phyloP scores from a whole-genome alignment of 78 protist species.

The Dictyostelium capitatum region DNA sequence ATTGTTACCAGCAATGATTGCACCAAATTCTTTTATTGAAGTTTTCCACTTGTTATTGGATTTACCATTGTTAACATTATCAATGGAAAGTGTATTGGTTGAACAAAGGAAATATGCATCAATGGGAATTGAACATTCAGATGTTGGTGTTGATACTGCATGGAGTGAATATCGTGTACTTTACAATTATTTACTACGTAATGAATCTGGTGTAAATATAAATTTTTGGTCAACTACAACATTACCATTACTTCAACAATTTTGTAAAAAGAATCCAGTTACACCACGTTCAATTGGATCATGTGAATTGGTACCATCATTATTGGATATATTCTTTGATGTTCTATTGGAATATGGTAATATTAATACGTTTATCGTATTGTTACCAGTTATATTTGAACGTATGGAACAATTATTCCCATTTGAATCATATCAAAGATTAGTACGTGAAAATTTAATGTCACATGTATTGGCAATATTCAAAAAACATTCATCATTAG shows the following conservation, averaged over 20 bases:
- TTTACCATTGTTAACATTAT: constrained; percentile 66
- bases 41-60: constrained; percentile 74
- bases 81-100: constrained; percentile 69
- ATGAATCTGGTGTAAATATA: constrained; percentile 74
- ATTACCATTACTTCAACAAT: constrained; percentile 54
- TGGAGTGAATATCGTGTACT: constrained; percentile 80
- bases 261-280: constrained; percentile 64
- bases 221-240: constrained; percentile 85
- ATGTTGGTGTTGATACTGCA: constrained; percentile 42
- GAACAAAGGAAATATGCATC: constrained; percentile 45
- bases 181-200: constrained; percentile 70
- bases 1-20: constrained; percentile 65
- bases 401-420: constrained; percentile 65
- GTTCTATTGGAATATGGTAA: constrained; percentile 48
- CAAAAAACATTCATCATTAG: constrained; percentile 24
- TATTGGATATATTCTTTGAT: constrained; percentile 56
- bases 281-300: constrained; percentile 57
- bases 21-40: constrained; percentile 60
- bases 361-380: not conserved
- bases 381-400: constrained; percentile 57
- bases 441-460: constrained; percentile 38
- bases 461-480: constrained; percentile 16
- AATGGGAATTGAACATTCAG: constrained; percentile 2
- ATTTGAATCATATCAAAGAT: constrained; percentile 40
- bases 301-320: constrained; percentile 55